Conservation (phyloP, 352 stramenopile species). For the Thraustochytrium striatum region DNA sequence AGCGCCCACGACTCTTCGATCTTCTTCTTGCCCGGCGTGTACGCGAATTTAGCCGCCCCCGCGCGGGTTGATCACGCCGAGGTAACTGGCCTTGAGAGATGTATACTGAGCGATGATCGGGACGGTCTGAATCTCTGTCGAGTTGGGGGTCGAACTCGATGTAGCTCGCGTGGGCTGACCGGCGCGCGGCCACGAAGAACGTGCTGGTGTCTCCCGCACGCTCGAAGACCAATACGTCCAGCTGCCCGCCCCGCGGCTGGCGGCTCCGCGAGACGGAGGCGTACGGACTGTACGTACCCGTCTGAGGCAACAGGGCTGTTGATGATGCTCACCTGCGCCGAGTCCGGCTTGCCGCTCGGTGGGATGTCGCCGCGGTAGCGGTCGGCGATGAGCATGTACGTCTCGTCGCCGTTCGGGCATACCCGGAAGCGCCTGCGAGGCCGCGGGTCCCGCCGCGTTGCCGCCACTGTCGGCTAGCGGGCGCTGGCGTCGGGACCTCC, state of each 20-base stretch:
- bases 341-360: conserved; percentile 32
- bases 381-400: conserved; percentile 37
- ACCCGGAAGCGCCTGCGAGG: too few relatives aligned
- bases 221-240: conserved; percentile 42
- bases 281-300: conserved; percentile 11
- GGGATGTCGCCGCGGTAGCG: conserved; percentile 39
- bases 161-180: not conserved
- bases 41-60: conserved; percentile 34
- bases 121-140: conserved; percentile 27
- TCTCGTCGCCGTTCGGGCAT: not conserved
- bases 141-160: conserved; percentile 31
- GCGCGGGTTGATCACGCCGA: conserved; percentile 29
- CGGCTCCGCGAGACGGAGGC: conserved; percentile 22
- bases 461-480: not conserved
- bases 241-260: not conserved
- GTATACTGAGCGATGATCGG: not conserved
- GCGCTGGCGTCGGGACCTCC: not conserved
- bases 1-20: conserved; percentile 40
- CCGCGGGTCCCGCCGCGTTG: not conserved
- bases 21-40: conserved; percentile 46
- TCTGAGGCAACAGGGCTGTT: conserved; percentile 30
- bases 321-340: conserved; percentile 38
- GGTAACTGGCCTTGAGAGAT: conserved; percentile 47
- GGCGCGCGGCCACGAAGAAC: conserved; percentile 26
- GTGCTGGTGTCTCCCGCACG: conserved; percentile 39